These are phyloP conservation scores for Schizophyllum commune DNA, from an alignment of 1,284 basidiomycete genomes.

Conservation along the genomic window DNA sequence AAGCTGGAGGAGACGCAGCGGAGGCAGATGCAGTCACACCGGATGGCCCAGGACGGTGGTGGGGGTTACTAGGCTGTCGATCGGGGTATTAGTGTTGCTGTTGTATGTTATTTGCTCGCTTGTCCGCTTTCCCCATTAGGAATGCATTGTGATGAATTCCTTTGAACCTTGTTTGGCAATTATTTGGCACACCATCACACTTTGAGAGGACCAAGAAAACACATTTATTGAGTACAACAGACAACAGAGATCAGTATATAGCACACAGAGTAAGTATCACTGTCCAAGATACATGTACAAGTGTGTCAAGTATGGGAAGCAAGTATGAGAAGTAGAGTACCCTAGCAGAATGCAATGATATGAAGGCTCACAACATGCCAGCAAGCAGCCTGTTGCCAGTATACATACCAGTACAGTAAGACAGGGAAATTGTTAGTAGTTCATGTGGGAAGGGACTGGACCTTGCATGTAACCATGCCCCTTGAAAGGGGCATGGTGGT, in stretches of 20 bases:
- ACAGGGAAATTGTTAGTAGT: not conserved
- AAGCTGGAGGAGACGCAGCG: constrained; percentile 93
- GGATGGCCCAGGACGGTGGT: constrained; percentile 55
- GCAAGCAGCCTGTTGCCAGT: not conserved
- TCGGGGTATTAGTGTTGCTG: not conserved
- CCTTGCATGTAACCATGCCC: not conserved
- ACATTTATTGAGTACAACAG: not conserved
- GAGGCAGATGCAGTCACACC: constrained; percentile 80
- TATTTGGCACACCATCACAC: not conserved
- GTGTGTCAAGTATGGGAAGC: too few relatives aligned
- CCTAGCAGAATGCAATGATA: not conserved
- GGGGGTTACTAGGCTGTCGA: constrained; percentile 18
- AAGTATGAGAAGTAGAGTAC: not conserved
- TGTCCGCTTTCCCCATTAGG: not conserved
- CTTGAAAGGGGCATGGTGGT: not conserved
- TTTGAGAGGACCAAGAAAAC: not conserved
- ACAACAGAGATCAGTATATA: not conserved
- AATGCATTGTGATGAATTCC: not conserved
- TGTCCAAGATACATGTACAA: too few relatives aligned
- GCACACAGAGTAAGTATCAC: too few relatives aligned
- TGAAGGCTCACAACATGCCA: not conserved
- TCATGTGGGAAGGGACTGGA: not conserved
- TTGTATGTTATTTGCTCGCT: not conserved
- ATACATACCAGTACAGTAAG: not conserved
- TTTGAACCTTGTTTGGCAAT: not conserved